These are phyloP conservation scores for Suillus clintonianus DNA, from an alignment of 768 basidiomycete species.

Conservation along the genomic window DNA sequence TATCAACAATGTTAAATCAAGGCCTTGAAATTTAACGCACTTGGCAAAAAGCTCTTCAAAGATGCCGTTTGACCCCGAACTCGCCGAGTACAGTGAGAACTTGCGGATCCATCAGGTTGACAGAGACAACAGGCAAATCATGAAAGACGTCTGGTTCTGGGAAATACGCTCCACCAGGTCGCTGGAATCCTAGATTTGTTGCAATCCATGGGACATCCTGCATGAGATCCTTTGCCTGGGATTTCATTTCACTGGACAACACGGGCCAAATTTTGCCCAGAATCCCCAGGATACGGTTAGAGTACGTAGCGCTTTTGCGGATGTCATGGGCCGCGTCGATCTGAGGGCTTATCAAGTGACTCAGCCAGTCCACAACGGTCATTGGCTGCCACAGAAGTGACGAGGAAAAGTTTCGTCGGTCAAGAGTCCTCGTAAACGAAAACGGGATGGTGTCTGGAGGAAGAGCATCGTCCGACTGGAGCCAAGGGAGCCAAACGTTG, in stretches of 20 bases:
- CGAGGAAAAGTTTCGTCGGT: slow-evolving; percentile 45
- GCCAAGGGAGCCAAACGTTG: slow-evolving; percentile 48
- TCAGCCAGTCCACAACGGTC: slow-evolving; percentile 69
- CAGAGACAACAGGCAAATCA: slow-evolving; percentile 73
- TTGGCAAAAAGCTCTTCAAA: slow-evolving; percentile 87
- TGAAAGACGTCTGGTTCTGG: slow-evolving; percentile 83
- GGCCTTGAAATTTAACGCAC: slow-evolving; percentile 32
- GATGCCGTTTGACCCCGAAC: slow-evolving; percentile 77
- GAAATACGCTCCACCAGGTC: slow-evolving; percentile 77
- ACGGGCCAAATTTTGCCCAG: slow-evolving; percentile 57
- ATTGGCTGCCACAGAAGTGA: slow-evolving; percentile 81
- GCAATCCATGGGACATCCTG: slow-evolving; percentile 63
- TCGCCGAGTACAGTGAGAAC: slow-evolving; percentile 61
- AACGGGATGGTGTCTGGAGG: slow-evolving; percentile 74
- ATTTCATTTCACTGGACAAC: slow-evolving; percentile 49
- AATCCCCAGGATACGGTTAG: slow-evolving; percentile 68
- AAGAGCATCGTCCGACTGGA: slow-evolving; percentile 73
- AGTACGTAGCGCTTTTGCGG: slow-evolving; percentile 60
- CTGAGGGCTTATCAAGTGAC: slow-evolving; percentile 51
- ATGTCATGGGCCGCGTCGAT: slow-evolving; percentile 59
- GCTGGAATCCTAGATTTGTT: slow-evolving; percentile 70
- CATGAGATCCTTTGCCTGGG: slow-evolving; percentile 50
- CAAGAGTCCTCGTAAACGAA: slow-evolving; percentile 57
- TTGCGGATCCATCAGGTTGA: slow-evolving; percentile 49
- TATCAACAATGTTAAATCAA: slow-evolving; percentile 3